Percentiles rank a stretch among this genome's conserved stretches.
phyloP scores from a whole-genome alignment of 176 grass and related monocot genomes.

The Carex kokanica region DNA sequence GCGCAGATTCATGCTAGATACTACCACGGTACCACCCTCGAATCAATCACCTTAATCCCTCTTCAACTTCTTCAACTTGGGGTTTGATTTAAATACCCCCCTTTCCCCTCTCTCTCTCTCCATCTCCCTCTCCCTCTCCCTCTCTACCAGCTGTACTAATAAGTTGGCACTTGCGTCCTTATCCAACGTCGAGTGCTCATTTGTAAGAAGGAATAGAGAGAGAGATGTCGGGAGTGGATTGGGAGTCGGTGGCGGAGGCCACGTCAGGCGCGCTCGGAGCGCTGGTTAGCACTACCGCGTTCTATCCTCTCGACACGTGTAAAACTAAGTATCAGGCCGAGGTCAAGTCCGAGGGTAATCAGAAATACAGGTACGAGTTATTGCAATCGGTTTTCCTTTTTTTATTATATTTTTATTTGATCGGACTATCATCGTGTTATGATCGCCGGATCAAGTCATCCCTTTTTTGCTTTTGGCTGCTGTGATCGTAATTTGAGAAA shows the following conservation, averaged over 20 bases:
- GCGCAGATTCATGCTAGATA: background rate
- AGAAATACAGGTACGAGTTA: slow-evolving; percentile 72
- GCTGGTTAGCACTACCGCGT: slow-evolving; percentile 82
- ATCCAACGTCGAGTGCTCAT: background rate
- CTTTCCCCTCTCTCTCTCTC: background rate
- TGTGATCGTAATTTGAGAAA: background rate
- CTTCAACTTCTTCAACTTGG: background rate
- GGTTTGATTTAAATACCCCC: background rate
- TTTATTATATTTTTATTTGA: background rate
- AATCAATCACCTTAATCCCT: background rate
- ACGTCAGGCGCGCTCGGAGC: slow-evolving; percentile 87
- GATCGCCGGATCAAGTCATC: slow-evolving; percentile 15
- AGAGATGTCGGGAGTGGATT: slow-evolving; percentile 54
- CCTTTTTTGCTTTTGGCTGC: background rate
- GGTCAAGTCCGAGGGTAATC: slow-evolving; percentile 48
- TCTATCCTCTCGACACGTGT: slow-evolving; percentile 98
- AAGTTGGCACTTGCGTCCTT: background rate
- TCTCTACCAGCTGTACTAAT: background rate
- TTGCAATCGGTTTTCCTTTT: background rate
- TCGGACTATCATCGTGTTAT: background rate
- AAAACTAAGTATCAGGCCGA: slow-evolving; percentile 98
- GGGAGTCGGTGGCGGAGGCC: slow-evolving; percentile 92
- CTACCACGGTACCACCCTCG: background rate
- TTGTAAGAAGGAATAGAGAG: background rate
- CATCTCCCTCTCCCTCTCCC: background rate